These are phyloP conservation scores for Leccinum arenicola DNA, from an alignment of 768 basidiomycete species.

Conservation along the genomic window DNA sequence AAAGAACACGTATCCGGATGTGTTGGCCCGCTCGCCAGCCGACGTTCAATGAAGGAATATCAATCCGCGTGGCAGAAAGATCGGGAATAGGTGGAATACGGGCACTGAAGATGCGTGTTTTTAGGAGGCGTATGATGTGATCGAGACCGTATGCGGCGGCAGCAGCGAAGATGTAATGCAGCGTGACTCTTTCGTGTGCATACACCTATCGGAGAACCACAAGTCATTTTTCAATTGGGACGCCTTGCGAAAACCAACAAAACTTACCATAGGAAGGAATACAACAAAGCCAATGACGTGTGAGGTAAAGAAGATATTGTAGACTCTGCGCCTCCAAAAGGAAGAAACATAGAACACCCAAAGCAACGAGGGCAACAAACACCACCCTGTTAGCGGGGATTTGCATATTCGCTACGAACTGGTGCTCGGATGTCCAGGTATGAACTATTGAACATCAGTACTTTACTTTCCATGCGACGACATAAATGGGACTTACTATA, in stretches of 20 bases:
- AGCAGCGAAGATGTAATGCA: constrained; percentile 42
- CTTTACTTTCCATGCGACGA: background rate
- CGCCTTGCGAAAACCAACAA: background rate
- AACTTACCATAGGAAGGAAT: constrained; percentile 38
- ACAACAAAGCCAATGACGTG: constrained; percentile 43
- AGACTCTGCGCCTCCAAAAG: constrained; percentile 39
- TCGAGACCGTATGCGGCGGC: constrained; percentile 44
- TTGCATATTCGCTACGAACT: constrained; percentile 14
- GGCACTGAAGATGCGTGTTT: constrained; percentile 45
- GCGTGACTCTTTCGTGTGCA: constrained; percentile 23
- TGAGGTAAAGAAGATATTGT: constrained; percentile 41
- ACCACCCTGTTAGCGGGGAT: constrained; percentile 23
- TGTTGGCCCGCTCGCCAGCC: constrained; percentile 65
- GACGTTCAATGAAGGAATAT: constrained; percentile 40
- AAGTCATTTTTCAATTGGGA: constrained; percentile 10
- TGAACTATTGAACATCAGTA: constrained; percentile 22
- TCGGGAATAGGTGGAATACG: constrained; percentile 44
- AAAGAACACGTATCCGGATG: constrained; percentile 48
- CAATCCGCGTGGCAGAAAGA: constrained; percentile 45
- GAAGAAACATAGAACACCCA: constrained; percentile 39
- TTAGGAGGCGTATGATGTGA: constrained; percentile 42
- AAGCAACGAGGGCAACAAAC: constrained; percentile 32
- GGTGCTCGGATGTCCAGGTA: constrained; percentile 25
- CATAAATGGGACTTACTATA: constrained; percentile 31
- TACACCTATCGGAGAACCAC: constrained; percentile 20